Conservation (phyloP, 2,329 filamentous ascomycete genomes). For the Lasiodiplodia theobromae region DNA sequence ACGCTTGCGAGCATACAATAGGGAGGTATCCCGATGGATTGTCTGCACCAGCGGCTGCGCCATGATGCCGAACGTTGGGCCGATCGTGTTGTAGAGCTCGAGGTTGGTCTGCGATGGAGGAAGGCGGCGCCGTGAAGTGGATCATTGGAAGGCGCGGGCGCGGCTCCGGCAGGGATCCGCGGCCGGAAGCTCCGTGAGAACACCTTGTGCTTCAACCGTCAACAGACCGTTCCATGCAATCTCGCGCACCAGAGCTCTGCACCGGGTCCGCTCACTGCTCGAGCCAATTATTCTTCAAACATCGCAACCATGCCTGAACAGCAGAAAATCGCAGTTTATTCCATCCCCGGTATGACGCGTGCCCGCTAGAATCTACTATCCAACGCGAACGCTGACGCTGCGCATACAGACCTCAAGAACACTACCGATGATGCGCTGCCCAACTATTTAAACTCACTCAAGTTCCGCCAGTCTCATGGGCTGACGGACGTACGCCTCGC, state of each 20-base stretch:
- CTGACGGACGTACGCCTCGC: conserved; percentile 82
- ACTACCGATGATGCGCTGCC: conserved; percentile 93
- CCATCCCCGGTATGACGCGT: conserved; percentile 63
- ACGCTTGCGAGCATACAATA: conserved; percentile 73
- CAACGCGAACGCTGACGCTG: conserved; percentile 23
- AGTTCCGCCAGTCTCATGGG: conserved; percentile 81
- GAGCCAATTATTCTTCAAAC: neutral
- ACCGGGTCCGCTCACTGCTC: conserved; percentile 22
- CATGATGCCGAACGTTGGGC: conserved; percentile 62
- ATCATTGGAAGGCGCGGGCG: conserved; percentile 9
- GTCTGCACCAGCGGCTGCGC: conserved; percentile 86
- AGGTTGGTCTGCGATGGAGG: conserved; percentile 14
- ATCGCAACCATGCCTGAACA: conserved; percentile 44
- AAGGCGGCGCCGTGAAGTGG: conserved; percentile 21
- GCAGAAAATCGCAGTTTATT: conserved; percentile 70
- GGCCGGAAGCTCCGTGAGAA: conserved; percentile 41
- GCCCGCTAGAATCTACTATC: neutral
- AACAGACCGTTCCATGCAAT: conserved; percentile 14
- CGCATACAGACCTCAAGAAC: conserved; percentile 85
- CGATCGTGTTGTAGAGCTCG: neutral
- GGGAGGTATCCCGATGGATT: conserved; percentile 96
- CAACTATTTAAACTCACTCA: conserved; percentile 89
- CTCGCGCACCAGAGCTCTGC: conserved; percentile 10
- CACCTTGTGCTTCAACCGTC: conserved; percentile 43
- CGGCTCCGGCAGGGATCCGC: conserved; percentile 39